phyloP scores from a whole-genome alignment of 78 protist genomes.

The Dictyostelium purpureum region DNA sequence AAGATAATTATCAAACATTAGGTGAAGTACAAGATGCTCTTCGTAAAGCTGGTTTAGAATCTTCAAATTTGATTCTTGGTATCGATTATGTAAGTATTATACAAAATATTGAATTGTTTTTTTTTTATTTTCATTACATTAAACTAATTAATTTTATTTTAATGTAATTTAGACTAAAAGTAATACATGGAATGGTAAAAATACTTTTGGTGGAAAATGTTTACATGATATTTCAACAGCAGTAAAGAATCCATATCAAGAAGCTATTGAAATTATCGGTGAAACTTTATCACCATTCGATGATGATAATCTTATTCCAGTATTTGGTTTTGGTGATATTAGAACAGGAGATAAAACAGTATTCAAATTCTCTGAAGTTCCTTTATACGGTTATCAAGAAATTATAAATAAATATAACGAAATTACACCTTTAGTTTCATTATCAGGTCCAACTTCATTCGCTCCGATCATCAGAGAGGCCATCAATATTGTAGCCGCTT shows the following conservation, averaged over 20 bases:
- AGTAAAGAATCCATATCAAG: constrained; percentile 80
- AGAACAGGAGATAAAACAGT: constrained; percentile 74
- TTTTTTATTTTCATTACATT: neutral
- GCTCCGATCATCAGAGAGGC: constrained; percentile 69
- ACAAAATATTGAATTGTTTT: neutral
- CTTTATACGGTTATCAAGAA: constrained; percentile 73
- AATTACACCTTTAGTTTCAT: constrained; percentile 78
- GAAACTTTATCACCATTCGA: constrained; percentile 85
- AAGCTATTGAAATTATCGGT: constrained; percentile 82
- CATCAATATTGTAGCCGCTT: constrained; percentile 43
- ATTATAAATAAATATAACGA: constrained; percentile 74
- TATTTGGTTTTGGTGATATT: constrained; percentile 82
- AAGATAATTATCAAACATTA: constrained; percentile 50
- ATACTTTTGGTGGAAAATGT: constrained; percentile 77
- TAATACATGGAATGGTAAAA: constrained; percentile 86
- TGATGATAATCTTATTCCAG: constrained; percentile 85
- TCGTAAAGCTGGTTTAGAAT: constrained; percentile 82
- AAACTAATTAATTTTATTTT: neutral
- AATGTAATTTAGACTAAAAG: constrained; percentile 70
- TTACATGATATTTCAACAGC: constrained; percentile 75
- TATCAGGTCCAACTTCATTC: constrained; percentile 91
- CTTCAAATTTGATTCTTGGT: constrained; percentile 79
- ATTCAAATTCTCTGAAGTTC: constrained; percentile 79
- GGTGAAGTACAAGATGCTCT: constrained; percentile 72
- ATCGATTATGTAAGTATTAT: constrained; percentile 32